Base-by-base conservation (phyloP, 2,329 filamentous ascomycete genomes). In the Fonsecaea pedrosoi region DNA sequence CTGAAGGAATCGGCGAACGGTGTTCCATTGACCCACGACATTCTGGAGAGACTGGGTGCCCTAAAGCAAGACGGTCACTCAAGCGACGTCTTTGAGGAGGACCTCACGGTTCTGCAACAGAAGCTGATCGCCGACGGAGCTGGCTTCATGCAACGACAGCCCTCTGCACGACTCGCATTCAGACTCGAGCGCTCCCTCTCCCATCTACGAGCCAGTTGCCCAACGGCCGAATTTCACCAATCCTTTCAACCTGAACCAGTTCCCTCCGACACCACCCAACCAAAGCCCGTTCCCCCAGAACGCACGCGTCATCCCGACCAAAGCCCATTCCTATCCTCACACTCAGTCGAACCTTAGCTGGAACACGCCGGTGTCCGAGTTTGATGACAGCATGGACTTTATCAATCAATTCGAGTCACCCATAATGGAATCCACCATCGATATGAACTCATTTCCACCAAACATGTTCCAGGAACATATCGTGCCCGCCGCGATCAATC, bases 1-100 rank as follows among this genome's bases (percentile, higher is more conserved):
- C 75, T 89, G 65, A 81, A 82, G 70, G 82, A 85, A 70, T 75
- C 79, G 62, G 72, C 78, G 50, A 83, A 83, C 62, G 85, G 86
- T 37, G 82, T 86, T 66, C 87, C 87, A 13, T 80, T 88, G 37
- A 89, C 86, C 0, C 87, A 89, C 77, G 86, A 89, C 70, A 86
- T 89, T 48, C 81, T 89, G 54, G 85, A 86, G 54, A 80, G 85
- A 38, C 79, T 89, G 30, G 85, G 86, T 48, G 82, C 86, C 1
- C 76, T 89, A 42, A 85, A 88, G 59, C 76, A 82, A 54, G 80
- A 79, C 64, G 84, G 86, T 61, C 80, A 83, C 13, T 72, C 72
- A 10, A 78, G 82, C n/a, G 75, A 80, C 58, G 82, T 83, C 66
- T 89, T 89, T 71, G 86, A 89, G 73, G 87, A 89, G 64, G 84